A percentile compares a stretch with the other conserved stretches of the same genome.
Conservation (phyloP, 371 early-diverging fungal species). For the Circinella minor region DNA sequence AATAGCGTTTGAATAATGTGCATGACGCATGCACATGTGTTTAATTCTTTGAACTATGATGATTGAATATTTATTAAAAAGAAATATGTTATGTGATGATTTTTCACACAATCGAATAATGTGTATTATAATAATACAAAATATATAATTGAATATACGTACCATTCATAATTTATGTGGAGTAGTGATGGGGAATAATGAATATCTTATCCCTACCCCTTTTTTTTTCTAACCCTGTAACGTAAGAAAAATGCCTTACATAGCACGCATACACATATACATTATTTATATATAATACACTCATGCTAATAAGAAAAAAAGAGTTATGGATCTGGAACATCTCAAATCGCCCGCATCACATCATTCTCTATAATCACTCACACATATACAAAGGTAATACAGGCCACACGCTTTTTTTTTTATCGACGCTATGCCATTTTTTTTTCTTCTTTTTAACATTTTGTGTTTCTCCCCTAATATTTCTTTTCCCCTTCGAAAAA, state of each 20-base stretch:
- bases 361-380: constrained; percentile 4
- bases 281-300: constrained; percentile 2
- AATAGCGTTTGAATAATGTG: constrained; percentile 3
- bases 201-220: background rate
- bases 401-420: background rate
- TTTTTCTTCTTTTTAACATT: too few species aligned
- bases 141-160: too few species aligned
- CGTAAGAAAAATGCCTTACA: background rate
- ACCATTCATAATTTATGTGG: too few species aligned
- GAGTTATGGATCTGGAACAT: constrained; percentile 16
- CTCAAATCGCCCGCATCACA: constrained; percentile 12
- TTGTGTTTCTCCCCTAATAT: too few species aligned
- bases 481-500: background rate
- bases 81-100: too few species aligned
- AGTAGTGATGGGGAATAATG: too few species aligned
- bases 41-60: background rate
- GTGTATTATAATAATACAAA: too few species aligned
- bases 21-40: constrained; percentile 25
- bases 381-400: too few species aligned
- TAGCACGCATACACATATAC: background rate
- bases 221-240: background rate
- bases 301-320: background rate
- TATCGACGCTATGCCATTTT: constrained; percentile 1
- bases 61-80: background rate
- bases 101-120: too few species aligned